Conservation (phyloP, 2,329 filamentous ascomycete species). For the Penicillium sp. region DNA sequence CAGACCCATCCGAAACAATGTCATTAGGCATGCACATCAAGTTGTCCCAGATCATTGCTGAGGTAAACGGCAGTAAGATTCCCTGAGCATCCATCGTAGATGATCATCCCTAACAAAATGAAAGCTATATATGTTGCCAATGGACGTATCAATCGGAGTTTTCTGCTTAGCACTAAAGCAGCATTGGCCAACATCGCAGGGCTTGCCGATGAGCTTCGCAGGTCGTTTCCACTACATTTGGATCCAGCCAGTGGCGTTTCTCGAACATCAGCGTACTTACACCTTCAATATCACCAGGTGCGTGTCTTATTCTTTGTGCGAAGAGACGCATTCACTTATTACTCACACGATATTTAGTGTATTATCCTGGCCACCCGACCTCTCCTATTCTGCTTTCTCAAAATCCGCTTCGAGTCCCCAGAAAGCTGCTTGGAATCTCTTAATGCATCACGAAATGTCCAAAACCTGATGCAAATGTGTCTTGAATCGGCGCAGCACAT, state of each 20-base stretch:
- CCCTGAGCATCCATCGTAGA: accelerated
- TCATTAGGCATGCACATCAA: slow-evolving; percentile 49
- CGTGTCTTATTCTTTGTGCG: neutral
- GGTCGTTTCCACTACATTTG: slow-evolving; percentile 38
- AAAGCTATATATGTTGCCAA: slow-evolving; percentile 46
- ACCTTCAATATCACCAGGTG: slow-evolving; percentile 44
- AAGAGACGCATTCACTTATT: neutral
- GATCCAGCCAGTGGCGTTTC: slow-evolving; percentile 43
- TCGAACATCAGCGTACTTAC: slow-evolving; percentile 42
- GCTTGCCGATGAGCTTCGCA: slow-evolving; percentile 42
- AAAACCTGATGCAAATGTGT: slow-evolving; percentile 42
- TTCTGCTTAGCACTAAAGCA: slow-evolving; percentile 41
- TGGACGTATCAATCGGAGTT: slow-evolving; percentile 36
- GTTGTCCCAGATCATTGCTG: slow-evolving; percentile 45
- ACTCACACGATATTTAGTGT: slow-evolving; percentile 27
- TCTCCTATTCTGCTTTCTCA: slow-evolving; percentile 45
- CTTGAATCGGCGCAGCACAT: slow-evolving; percentile 47
- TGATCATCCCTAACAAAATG: neutral
- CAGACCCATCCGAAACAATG: slow-evolving; percentile 38
- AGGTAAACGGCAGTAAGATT: slow-evolving; percentile 46
- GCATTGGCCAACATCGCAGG: slow-evolving; percentile 41
- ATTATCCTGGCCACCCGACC: slow-evolving; percentile 45
- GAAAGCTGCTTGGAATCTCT: slow-evolving; percentile 30
- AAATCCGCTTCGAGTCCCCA: slow-evolving; percentile 33
- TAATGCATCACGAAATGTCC: slow-evolving; percentile 38